Evolutionary conservation across 805 yeast genomes (phyloP).

Genomic region (Ogataea siamensis): DNA sequence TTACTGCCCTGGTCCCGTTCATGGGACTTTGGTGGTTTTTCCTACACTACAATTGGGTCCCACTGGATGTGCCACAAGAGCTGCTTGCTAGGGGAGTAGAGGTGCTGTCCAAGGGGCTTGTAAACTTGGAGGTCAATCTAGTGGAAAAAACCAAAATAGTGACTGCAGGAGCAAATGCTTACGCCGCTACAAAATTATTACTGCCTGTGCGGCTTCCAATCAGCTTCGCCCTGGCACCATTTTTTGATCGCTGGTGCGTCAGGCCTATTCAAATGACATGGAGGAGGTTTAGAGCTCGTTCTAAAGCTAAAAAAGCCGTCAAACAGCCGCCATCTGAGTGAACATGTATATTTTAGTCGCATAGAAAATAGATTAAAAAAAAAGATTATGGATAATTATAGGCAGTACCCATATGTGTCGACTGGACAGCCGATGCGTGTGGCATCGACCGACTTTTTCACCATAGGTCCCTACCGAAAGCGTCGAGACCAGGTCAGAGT

Average conservation of each 20-base stretch:
- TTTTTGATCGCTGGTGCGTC: constrained; percentile 34
- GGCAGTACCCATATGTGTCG: constrained; percentile 10
- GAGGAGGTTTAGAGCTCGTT: constrained; percentile 6
- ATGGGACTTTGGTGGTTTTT: constrained; percentile 49
- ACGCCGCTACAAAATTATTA: constrained; percentile 34
- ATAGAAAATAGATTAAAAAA: not conserved
- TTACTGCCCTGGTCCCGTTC: constrained; percentile 53
- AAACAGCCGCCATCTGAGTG: not conserved
- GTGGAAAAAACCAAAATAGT: constrained; percentile 30
- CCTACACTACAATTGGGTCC: constrained; percentile 42
- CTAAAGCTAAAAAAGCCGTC: constrained; percentile 2
- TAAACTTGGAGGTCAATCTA: constrained; percentile 25
- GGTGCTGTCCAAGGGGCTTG: constrained; percentile 40
- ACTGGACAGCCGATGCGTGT: constrained; percentile 42
- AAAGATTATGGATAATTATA: constrained; percentile 6
- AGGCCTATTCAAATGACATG: constrained; percentile 27
- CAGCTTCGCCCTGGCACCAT: constrained; percentile 34
- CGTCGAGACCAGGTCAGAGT: constrained; percentile 65
- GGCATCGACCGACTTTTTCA: constrained; percentile 53
- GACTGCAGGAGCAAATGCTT: constrained; percentile 37
- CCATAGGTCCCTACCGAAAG: constrained; percentile 56
- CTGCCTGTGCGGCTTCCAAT: constrained; percentile 32
- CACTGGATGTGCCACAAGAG: constrained; percentile 49
- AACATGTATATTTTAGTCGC: not conserved
- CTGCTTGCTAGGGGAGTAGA: constrained; percentile 46